phyloP scores from a whole-genome alignment of 2,329 filamentous ascomycete genomes.

The Phialocephala sp. region DNA sequence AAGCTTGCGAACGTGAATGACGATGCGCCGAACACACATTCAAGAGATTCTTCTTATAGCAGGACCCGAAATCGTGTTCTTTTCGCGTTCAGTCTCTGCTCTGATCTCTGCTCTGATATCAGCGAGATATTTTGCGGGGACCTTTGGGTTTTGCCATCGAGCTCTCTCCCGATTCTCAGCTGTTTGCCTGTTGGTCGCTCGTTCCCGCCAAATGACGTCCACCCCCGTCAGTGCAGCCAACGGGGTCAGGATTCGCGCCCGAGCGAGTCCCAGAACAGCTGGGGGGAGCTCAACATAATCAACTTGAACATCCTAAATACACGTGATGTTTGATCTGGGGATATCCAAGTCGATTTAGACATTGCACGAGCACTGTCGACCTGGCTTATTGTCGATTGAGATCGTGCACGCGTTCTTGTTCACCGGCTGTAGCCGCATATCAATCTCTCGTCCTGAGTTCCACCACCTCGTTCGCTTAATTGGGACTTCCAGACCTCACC shows the following conservation, averaged over 20 bases:
- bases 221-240: conserved; percentile 19
- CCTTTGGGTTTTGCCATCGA: background rate
- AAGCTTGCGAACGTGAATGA: conserved; percentile 7
- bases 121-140: conserved; percentile 36
- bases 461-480: conserved; percentile 16
- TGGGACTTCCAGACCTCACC: background rate
- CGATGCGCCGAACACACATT: background rate
- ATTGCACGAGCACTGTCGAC: background rate
- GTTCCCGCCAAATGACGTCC: conserved; percentile 31
- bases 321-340: conserved; percentile 19
- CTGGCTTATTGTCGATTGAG: background rate
- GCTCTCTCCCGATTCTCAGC: background rate
- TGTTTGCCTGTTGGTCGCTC: background rate
- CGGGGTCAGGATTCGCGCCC: conserved; percentile 3
- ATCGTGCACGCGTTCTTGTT: background rate
- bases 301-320: background rate
- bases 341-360: background rate
- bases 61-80: background rate
- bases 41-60: conserved; percentile 1
- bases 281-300: conserved; percentile 25
- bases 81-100: conserved; percentile 7
- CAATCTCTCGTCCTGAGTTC: conserved; percentile 16
- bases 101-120: conserved; percentile 2
- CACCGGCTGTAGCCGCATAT: background rate
- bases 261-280: conserved; percentile 15